phyloP scores from a whole-genome alignment of 768 basidiomycete genomes.

The Erythrobasidium yunnanense region DNA sequence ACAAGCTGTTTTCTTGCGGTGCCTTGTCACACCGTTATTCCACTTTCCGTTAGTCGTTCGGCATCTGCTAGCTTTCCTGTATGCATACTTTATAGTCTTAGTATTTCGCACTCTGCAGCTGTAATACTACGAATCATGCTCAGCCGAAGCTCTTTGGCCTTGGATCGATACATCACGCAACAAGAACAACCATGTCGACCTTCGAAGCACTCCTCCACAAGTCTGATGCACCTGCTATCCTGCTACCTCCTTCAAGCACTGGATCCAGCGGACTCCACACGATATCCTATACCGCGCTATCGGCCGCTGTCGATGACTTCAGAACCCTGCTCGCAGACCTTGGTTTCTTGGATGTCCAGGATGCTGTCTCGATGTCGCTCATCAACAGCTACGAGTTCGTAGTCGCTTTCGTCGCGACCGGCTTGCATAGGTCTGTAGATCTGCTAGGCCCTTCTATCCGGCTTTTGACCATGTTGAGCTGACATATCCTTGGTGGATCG shows the following conservation, averaged over 20 bases:
- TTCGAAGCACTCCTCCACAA: constrained; percentile 14
- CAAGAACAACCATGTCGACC: constrained; percentile 1
- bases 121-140: too few relatives aligned
- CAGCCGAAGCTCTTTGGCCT: too few relatives aligned
- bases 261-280: neutral
- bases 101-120: too few relatives aligned
- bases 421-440: constrained; percentile 28
- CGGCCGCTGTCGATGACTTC: constrained; percentile 18
- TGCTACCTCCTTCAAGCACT: constrained; percentile 25
- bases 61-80: too few relatives aligned
- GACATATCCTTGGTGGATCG: neutral
- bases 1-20: neutral
- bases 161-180: too few relatives aligned
- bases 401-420: constrained; percentile 27
- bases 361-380: constrained; percentile 29
- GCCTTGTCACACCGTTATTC: too few relatives aligned
- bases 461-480: neutral
- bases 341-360: constrained; percentile 8
- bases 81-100: too few relatives aligned
- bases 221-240: constrained; percentile 1
- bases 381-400: constrained; percentile 30
- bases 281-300: constrained; percentile 6
- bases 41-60: too few relatives aligned
- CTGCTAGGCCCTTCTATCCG: too few relatives aligned
- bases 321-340: constrained; percentile 18